Evolutionary conservation across 2,329 filamentous ascomycete species (phyloP).

Genomic region (Fusarium sp.): DNA sequence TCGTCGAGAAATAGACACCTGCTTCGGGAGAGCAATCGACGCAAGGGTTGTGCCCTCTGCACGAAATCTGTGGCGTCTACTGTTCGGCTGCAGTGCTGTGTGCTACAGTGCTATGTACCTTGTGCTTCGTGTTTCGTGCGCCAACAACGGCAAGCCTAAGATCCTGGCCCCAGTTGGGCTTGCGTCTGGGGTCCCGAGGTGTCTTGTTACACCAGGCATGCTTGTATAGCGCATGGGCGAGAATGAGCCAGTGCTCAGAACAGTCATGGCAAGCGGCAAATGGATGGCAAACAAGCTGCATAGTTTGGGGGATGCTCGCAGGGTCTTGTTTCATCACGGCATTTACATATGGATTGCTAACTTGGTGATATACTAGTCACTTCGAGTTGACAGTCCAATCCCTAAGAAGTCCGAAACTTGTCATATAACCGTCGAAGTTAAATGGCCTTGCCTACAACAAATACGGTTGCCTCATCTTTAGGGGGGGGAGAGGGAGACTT

Average conservation of each 20-base stretch:
- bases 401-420: not conserved
- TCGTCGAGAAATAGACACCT: conserved; percentile 10
- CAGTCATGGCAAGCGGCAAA: conserved; percentile 16
- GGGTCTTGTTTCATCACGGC: not conserved
- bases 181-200: conserved; percentile 24
- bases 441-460: conserved; percentile 16
- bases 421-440: conserved; percentile 2
- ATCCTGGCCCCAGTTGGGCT: conserved; percentile 25
- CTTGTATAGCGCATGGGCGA: conserved; percentile 27
- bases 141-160: conserved; percentile 29
- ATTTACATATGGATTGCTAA: conserved; percentile 18
- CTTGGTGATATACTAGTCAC: not conserved
- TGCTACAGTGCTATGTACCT: conserved; percentile 23
- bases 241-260: conserved; percentile 24
- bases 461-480: conserved; percentile 13
- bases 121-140: conserved; percentile 29
- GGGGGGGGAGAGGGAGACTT: conserved; percentile 20
- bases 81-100: conserved; percentile 29
- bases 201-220: conserved; percentile 35
- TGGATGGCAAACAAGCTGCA: conserved; percentile 25
- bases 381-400: conserved; percentile 1
- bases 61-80: conserved; percentile 34
- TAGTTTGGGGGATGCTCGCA: not conserved
- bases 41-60: conserved; percentile 33
- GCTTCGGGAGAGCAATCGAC: conserved; percentile 12